Percentiles rank a stretch among this genome's conserved stretches.
Evolutionary conservation across 139 green algal species (phyloP).

Genomic region (Tetradesmus obliquus): DNA sequence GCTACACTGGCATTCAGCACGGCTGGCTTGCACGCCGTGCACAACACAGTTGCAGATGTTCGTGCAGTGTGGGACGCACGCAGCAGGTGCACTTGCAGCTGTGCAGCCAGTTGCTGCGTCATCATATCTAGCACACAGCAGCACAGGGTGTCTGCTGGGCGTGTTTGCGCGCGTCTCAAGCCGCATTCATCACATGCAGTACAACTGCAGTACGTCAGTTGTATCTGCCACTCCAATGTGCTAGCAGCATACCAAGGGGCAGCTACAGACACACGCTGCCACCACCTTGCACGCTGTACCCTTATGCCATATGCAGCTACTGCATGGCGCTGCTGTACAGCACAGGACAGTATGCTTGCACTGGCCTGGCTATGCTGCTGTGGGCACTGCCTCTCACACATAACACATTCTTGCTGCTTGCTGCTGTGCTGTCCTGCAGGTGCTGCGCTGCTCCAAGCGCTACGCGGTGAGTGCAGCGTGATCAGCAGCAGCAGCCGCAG

Average conservation of each 20-base stretch:
- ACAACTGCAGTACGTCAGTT: background rate
- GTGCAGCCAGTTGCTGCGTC: too few species aligned
- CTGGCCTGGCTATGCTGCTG: too few species aligned
- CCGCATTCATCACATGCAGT: background rate
- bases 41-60: too few species aligned
- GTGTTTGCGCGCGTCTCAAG: background rate
- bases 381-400: background rate
- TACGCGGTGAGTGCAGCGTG: constrained; percentile 60
- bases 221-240: background rate
- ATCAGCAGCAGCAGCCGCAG: background rate
- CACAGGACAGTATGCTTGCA: background rate
- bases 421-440: constrained; percentile 51
- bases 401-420: background rate
- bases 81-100: too few species aligned
- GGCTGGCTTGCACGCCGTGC: too few species aligned
- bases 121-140: background rate
- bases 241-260: background rate
- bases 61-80: too few species aligned
- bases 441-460: constrained; percentile 84
- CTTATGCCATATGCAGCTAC: background rate
- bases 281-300: background rate
- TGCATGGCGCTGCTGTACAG: too few species aligned
- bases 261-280: too few species aligned
- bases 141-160: background rate
- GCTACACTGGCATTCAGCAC: too few species aligned